Conservation (phyloP, 805 yeast genomes). For the Cyberlindnera mississippiensis region DNA sequence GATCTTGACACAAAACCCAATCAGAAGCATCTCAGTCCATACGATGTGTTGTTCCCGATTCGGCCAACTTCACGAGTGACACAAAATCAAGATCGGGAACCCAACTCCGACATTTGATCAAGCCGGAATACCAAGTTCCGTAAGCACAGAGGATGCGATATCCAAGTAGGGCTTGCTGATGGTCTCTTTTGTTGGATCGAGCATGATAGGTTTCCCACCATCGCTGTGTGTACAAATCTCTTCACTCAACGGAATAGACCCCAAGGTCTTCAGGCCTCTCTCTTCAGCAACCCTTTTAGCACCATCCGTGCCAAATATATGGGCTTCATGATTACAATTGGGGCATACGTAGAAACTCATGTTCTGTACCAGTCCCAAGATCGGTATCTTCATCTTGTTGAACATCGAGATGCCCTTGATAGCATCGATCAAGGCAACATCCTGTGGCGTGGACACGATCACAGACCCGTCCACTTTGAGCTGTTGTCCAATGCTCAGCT, state of each 20-base stretch:
- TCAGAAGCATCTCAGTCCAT: too few species aligned
- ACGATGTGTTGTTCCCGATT: too few species aligned
- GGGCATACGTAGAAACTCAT: constrained; percentile 80
- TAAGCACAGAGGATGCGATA: constrained; percentile 41
- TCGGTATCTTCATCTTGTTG: constrained; percentile 63
- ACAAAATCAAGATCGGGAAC: neutral
- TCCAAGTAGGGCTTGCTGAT: constrained; percentile 42
- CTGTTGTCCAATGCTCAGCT: constrained; percentile 76
- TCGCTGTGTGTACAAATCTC: constrained; percentile 61
- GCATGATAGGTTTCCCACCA: constrained; percentile 58
- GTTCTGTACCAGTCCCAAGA: constrained; percentile 75
- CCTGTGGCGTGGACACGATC: constrained; percentile 84
- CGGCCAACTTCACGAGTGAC: too few species aligned
- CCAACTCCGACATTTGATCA: constrained; percentile 2
- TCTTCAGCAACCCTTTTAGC: constrained; percentile 46
- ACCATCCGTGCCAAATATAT: constrained; percentile 66
- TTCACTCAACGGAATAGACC: constrained; percentile 62
- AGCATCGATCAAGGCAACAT: constrained; percentile 76
- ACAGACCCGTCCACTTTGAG: constrained; percentile 75
- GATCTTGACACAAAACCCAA: constrained; percentile 5
- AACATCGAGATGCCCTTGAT: constrained; percentile 79
- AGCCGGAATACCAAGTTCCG: neutral
- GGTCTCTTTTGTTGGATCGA: constrained; percentile 36
- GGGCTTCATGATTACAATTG: constrained; percentile 67
- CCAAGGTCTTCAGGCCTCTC: constrained; percentile 49